phyloP scores from a whole-genome alignment of 2,329 filamentous ascomycete species.

The Ophiocordyceps sinensis region DNA sequence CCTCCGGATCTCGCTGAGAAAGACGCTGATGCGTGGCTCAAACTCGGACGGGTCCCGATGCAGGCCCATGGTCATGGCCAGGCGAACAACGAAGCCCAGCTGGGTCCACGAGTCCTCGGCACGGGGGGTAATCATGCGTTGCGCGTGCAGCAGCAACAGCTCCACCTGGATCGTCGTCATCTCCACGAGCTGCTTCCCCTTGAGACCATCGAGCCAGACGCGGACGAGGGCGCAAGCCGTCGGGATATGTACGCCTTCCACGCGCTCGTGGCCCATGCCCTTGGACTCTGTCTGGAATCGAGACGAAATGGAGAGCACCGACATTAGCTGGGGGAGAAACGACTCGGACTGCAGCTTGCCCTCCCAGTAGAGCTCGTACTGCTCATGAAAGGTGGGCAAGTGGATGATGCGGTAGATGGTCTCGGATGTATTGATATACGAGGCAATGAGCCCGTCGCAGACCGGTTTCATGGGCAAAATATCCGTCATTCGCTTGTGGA shows the following conservation, averaged over 20 bases:
- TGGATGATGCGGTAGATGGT: slow-evolving; percentile 39
- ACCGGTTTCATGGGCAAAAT: slow-evolving; percentile 35
- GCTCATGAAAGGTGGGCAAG: slow-evolving; percentile 32
- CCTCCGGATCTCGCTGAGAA: slow-evolving; percentile 37
- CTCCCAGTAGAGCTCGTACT: slow-evolving; percentile 39
- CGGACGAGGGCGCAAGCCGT: slow-evolving; percentile 41
- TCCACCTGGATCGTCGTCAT: slow-evolving; percentile 39
- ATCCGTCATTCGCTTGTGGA: slow-evolving; percentile 42
- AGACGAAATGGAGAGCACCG: slow-evolving; percentile 37
- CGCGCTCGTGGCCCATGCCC: slow-evolving; percentile 34
- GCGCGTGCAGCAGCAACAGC: slow-evolving; percentile 36
- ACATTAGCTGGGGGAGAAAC: slow-evolving; percentile 39
- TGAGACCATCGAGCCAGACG: slow-evolving; percentile 35
- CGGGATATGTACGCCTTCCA: slow-evolving; percentile 39
- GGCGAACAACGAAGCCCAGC: slow-evolving; percentile 38
- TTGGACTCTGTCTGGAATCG: slow-evolving; percentile 36
- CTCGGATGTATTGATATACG: slow-evolving; percentile 36
- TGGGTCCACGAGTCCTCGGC: slow-evolving; percentile 39
- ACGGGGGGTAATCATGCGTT: slow-evolving; percentile 35
- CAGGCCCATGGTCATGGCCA: slow-evolving; percentile 45
- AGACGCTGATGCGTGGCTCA: slow-evolving; percentile 30
- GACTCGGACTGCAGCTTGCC: slow-evolving; percentile 29
- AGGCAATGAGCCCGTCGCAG: slow-evolving; percentile 34
- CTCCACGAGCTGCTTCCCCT: slow-evolving; percentile 37
- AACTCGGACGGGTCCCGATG: slow-evolving; percentile 43